Base-by-base conservation (phyloP, 495 filamentous ascomycete species). In the Achaetomiella virescens region DNA sequence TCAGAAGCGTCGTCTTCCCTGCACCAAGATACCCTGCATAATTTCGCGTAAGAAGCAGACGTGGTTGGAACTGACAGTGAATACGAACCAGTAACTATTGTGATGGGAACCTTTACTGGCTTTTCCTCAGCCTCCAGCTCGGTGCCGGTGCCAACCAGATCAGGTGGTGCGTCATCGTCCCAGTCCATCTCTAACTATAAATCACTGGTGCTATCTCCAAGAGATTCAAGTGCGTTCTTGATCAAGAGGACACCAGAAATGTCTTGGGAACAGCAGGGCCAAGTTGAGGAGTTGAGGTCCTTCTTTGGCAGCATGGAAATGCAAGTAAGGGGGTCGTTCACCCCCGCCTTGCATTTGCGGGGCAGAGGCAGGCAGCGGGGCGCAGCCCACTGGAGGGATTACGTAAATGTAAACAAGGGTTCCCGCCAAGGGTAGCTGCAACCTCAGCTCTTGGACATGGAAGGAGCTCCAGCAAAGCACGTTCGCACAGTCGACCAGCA, bases 1-100 rank as follows among this genome's bases (percentile, higher is more conserved):
- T 98, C 43, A 98, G 75, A 7, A 98, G 74, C 0, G 95, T 97
- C 0, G 92, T 97, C 70, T 98, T 98, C 18, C 93, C 93, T 22
- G 93, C 88, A 29, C 93, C 93, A 17, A 98, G 81, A 62, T 97
- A 98, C 8, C 81, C 79, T 80, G 47, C n/a, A 8, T 14, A 12
- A 98, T 9, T 80, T 78, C 80, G 47, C n/a, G 6, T 14, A 12
- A 31, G 5, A 31, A 31, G 29, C 31, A 17, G 21, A 40, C 45
- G 48, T 71, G 52, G 29, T 21, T 44, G 2, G 20, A 27, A 14
- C 36, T 8, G 14, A 3, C 1, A 7, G 0, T 9, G 33, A 38
- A 43, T n/a, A 24, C 41, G 20, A 10, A 86, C 90, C 90, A 25
- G 93, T 98, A 21, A 98, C 86, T 48, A 98, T 90, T 2, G 95